Conservation (phyloP, 1,284 basidiomycete species). For the Anthracocystis walkeri region DNA sequence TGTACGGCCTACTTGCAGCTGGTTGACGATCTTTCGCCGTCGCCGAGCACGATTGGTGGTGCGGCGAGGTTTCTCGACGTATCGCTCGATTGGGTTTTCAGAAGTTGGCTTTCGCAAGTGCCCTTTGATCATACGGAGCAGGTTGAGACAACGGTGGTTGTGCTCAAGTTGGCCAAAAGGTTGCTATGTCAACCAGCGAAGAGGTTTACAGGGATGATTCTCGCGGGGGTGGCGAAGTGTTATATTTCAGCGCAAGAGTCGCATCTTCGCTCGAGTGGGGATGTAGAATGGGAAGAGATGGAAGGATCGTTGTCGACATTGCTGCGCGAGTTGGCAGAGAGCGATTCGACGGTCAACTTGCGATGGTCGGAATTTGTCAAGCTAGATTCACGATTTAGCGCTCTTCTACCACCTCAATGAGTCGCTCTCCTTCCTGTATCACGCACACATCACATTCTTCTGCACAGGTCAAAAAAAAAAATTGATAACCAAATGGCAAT, state of each 20-base stretch:
- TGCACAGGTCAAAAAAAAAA: neutral
- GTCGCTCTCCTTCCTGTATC: neutral
- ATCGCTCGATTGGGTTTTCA: slow-evolving; percentile 29
- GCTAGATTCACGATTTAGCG: slow-evolving; percentile 16
- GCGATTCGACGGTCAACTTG: slow-evolving; percentile 5
- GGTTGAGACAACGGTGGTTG: neutral
- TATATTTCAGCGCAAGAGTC: slow-evolving; percentile 22
- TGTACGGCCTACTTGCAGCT: slow-evolving; percentile 17
- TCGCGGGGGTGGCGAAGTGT: slow-evolving; percentile 25
- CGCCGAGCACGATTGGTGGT: neutral
- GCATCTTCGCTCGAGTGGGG: neutral
- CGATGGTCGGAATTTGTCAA: slow-evolving; percentile 22
- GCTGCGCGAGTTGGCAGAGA: slow-evolving; percentile 3
- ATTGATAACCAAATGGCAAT: neutral
- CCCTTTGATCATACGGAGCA: slow-evolving; percentile 22
- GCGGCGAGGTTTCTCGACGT: slow-evolving; percentile 30
- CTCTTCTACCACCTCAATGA: slow-evolving; percentile 1
- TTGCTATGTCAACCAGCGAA: neutral
- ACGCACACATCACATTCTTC: neutral
- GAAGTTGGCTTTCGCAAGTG: slow-evolving; percentile 19
- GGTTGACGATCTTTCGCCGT: slow-evolving; percentile 12
- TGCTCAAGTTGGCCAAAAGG: slow-evolving; percentile 6
- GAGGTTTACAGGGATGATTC: slow-evolving; percentile 1
- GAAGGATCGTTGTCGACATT: slow-evolving; percentile 1
- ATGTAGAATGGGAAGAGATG: slow-evolving; percentile 11